Base-by-base conservation (phyloP, 2,329 filamentous ascomycete genomes). In the Colletotrichum tanaceti region DNA sequence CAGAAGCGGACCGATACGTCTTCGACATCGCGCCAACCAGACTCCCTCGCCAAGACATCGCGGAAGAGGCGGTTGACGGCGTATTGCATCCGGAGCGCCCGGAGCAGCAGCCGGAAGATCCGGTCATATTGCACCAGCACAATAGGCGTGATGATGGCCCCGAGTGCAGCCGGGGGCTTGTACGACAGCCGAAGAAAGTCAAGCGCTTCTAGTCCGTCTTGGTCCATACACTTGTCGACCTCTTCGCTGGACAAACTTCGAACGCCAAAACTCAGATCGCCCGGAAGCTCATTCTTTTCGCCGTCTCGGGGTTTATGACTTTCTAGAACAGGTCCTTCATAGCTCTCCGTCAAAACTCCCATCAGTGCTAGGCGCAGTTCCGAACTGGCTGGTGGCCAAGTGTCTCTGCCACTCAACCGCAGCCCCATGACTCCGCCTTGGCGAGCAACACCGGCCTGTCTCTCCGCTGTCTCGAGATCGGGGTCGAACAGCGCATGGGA, bases 381-480 rank as follows among this genome's bases (percentile, higher is more conserved):
- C 0, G 94, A 98, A 77, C 93, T 97, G 28, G 94, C 94, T 5
- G 96, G 96, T 32, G 96, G 96, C 96, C 96, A 98, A 39, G 86
- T 93, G 63, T 93, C 89, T 73, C 93, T 88, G 2, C 88, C 89
- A n/a, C 92, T 92, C 0, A 98, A 83, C 47, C 94, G 91, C 47
- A 98, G 84, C 1, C 96, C 95, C 84, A 97, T 95, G 16, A 88
- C 82, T 66, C 90, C 87, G 57, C 92, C 90, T 53, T 87, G 87
- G 10, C 90, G 86, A 52, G 92, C 88, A 39, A 90, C 84, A 3
- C 93, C 93, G 20, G 87, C 82, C 58, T 88, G 87, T 50, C 91
- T 86, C 76, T 97, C 93, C 3, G 93, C 91, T 32, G 91, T 92
- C 73, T 92, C 90, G 57, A 96, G 85, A 28, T 97, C 90, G 0